Evolutionary conservation across 1,284 basidiomycete species (phyloP).

Genomic region (Anthracocystis setariae): DNA sequence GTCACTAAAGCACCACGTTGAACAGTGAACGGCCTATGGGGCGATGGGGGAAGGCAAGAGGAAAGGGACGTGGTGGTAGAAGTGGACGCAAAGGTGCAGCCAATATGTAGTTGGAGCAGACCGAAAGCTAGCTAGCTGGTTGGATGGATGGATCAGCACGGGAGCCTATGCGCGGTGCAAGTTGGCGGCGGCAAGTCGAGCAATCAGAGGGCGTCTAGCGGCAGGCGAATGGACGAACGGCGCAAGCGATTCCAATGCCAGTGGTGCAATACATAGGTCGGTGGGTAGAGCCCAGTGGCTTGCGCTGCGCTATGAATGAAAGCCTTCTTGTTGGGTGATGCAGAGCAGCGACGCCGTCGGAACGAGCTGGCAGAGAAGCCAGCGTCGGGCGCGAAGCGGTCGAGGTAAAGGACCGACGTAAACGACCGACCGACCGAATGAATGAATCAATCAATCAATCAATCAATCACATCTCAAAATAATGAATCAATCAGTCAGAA

Average conservation of each 20-base stretch:
- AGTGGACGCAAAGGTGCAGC: slow-evolving; percentile 3
- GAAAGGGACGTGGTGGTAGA: neutral
- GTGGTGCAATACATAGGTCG: too few relatives aligned
- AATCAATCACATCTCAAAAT: too few relatives aligned
- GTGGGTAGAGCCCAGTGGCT: neutral
- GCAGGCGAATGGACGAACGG: neutral
- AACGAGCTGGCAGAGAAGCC: neutral
- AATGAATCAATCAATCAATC: too few relatives aligned
- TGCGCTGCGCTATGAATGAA: too few relatives aligned
- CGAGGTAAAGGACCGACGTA: too few relatives aligned
- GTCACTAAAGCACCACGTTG: slow-evolving; percentile 27
- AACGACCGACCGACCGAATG: too few relatives aligned
- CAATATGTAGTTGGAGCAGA: slow-evolving; percentile 24
- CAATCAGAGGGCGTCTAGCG: neutral
- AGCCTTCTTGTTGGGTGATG: too few relatives aligned
- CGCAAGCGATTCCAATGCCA: too few relatives aligned
- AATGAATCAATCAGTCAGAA: too few relatives aligned
- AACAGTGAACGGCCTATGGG: slow-evolving; percentile 15
- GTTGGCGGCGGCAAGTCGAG: neutral
- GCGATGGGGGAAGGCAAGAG: slow-evolving; percentile 5
- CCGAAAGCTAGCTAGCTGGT: neutral
- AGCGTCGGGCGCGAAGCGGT: neutral
- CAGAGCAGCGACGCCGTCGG: neutral
- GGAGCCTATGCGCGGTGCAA: too few relatives aligned
- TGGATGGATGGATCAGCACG: too few relatives aligned